Base-by-base conservation (phyloP, 1,284 basidiomycete genomes). In the Irpex sp. region DNA sequence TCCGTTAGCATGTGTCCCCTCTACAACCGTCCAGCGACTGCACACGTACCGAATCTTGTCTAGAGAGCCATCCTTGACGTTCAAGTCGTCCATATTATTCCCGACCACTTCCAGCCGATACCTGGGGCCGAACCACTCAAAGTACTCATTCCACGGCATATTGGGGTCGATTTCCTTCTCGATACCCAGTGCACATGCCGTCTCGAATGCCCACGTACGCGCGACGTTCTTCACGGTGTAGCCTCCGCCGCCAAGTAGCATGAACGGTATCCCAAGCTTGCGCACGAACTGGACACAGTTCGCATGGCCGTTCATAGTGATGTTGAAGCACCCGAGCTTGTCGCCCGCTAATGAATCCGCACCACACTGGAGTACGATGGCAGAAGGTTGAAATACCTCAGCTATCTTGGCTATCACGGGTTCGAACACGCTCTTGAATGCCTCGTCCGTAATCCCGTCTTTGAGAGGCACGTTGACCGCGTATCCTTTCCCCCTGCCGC, bases 161-260 rank as follows among this genome's bases (percentile, higher is more conserved):
- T 93, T 89, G 44, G 86, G 85, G 68, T 93, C 86, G 61, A 98
- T 89, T 4, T 83, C 83, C 48, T 86, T 77, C 72, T 96, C 90
- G 57, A 93, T 83, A 1, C 94, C 96, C 13, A 97, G 85, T 38
- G 96, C 92, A 71, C 97, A 91, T 0, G 95, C 96, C 0, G 97
- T 99, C 76, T 99, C 97, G 77, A 94, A 98, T 19, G 96, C 91
- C 97, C 97, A 99, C 9, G 93, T 90, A 47, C 95, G 83, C 0
- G 94, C 94, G 5, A 98, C 96, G 73, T 99, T 99, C 76, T 94
- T 94, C 37, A 95, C 88, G 0, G 97, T 99, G 75, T 99, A 99
- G 1, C 97, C 97, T 8, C 97, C 97, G 1, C 97, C 97, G 44
- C 97, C 97, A 3, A 99, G 83, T 56, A 97, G 83, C 70, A 99